phyloP scores from a whole-genome alignment of 345 rosid genomes.

The Acer yangbiense region DNA sequence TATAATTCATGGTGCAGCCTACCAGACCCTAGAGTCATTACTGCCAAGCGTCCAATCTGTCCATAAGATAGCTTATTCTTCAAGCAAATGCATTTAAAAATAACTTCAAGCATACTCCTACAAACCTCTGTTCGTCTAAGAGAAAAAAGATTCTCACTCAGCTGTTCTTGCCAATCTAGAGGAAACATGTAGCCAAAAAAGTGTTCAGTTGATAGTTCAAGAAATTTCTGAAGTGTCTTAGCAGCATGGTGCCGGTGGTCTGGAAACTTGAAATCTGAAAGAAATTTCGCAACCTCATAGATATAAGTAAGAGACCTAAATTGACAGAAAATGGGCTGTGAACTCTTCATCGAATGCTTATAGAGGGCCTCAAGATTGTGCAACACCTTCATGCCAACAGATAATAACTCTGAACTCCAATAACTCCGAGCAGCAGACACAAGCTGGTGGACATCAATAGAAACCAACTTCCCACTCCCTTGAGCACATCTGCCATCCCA shows the following conservation, averaged over 20 bases:
- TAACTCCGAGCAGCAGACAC: slow-evolving; percentile 29
- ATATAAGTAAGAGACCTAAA: slow-evolving; percentile 27
- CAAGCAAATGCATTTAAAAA: slow-evolving; percentile 3
- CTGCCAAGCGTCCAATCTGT: slow-evolving; percentile 36
- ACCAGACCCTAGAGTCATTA: slow-evolving; percentile 45
- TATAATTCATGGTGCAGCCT: not conserved
- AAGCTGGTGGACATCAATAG: slow-evolving; percentile 27
- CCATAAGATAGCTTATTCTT: slow-evolving; percentile 30
- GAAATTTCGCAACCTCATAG: slow-evolving; percentile 38
- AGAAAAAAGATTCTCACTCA: slow-evolving; percentile 28
- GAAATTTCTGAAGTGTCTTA: slow-evolving; percentile 10
- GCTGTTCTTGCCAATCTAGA: slow-evolving; percentile 36
- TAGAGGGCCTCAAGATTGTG: slow-evolving; percentile 27
- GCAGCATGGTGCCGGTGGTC: not conserved
- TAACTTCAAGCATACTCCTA: slow-evolving; percentile 20
- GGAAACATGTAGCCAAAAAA: slow-evolving; percentile 36
- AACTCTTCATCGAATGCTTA: not conserved
- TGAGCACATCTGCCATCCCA: not conserved
- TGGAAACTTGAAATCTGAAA: slow-evolving; percentile 17
- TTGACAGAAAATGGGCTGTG: slow-evolving; percentile 25
- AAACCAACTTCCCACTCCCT: slow-evolving; percentile 20
- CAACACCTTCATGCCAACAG: slow-evolving; percentile 41
- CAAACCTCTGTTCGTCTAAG: slow-evolving; percentile 33
- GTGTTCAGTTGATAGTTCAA: slow-evolving; percentile 13
- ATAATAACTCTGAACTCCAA: slow-evolving; percentile 38